Evolutionary conservation across 2,329 filamentous ascomycete species (phyloP).

Genomic region (Aspergillus sp.): DNA sequence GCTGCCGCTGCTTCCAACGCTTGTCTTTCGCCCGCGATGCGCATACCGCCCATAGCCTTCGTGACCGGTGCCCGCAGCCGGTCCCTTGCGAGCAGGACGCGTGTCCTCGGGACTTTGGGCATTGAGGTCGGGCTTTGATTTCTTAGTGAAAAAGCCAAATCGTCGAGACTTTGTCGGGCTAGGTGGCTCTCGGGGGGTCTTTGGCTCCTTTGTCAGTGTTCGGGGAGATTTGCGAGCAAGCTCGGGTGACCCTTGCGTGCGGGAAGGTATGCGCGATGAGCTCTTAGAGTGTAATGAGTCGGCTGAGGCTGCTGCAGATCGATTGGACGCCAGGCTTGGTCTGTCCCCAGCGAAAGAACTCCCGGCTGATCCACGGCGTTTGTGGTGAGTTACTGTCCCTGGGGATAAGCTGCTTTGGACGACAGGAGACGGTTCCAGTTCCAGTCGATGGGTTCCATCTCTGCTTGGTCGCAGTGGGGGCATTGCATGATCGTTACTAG

Average conservation of each 20-base stretch:
- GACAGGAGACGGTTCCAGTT: constrained; percentile 53
- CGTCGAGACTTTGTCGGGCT: constrained; percentile 51
- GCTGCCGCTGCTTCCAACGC: constrained; percentile 39
- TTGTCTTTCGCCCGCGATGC: constrained; percentile 44
- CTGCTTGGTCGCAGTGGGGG: constrained; percentile 65
- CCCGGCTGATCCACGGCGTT: constrained; percentile 51
- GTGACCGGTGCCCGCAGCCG: constrained; percentile 88
- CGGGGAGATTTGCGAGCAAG: constrained; percentile 28
- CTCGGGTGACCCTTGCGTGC: constrained; percentile 31
- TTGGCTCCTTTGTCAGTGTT: constrained; percentile 37
- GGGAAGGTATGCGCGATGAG: constrained; percentile 32
- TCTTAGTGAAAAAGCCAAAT: constrained; percentile 76
- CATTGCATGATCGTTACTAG: constrained; percentile 26
- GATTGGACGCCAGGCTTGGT: constrained; percentile 26
- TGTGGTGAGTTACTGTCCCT: constrained; percentile 50
- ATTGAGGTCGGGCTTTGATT: constrained; percentile 63
- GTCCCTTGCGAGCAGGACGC: constrained; percentile 68
- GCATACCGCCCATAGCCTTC: constrained; percentile 60
- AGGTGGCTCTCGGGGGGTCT: constrained; percentile 24
- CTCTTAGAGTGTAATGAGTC: constrained; percentile 39
- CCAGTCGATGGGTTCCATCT: constrained; percentile 64
- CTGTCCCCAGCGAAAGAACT: constrained; percentile 36
- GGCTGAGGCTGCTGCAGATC: constrained; percentile 33
- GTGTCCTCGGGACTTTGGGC: constrained; percentile 45
- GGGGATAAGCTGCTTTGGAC: constrained; percentile 56